These are phyloP conservation scores for Clarireedia paspali DNA, from an alignment of 2,329 filamentous ascomycete genomes.

Conservation along the genomic window DNA sequence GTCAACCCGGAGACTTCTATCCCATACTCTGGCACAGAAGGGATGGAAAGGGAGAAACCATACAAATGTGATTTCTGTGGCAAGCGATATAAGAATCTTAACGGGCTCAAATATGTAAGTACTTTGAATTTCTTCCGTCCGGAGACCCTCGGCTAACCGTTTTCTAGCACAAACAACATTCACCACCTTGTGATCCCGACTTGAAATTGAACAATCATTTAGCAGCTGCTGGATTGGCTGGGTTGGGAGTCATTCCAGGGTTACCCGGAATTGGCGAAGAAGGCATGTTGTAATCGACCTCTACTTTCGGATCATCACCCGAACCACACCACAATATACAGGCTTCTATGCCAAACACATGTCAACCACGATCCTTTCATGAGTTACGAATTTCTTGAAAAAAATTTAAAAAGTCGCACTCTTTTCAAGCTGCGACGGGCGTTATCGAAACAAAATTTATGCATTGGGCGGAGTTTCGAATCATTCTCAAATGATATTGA, in stretches of 20 bases:
- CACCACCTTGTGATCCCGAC: conserved; percentile 83
- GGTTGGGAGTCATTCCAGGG: conserved; percentile 31
- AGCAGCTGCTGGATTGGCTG: conserved; percentile 25
- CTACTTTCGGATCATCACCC: conserved; percentile 1
- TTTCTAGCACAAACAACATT: conserved; percentile 65
- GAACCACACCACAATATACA: conserved; percentile 1
- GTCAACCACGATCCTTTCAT: conserved; percentile 1
- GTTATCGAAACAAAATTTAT: conserved; percentile 14
- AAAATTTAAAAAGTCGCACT: neutral
- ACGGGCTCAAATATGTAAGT: conserved; percentile 88
- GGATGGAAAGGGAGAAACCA: conserved; percentile 99
- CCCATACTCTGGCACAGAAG: conserved; percentile 89
- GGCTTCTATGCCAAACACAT: conserved; percentile 6
- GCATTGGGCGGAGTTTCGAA: conserved; percentile 27
- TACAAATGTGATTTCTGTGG: conserved; percentile 96
- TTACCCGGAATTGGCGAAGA: conserved; percentile 49
- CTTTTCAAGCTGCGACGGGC: neutral
- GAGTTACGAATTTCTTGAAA: conserved; percentile 1
- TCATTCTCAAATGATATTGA: conserved; percentile 14
- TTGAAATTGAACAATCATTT: conserved; percentile 41
- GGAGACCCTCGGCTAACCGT: conserved; percentile 28
- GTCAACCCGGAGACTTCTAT: conserved; percentile 92
- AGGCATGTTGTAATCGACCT: conserved; percentile 32
- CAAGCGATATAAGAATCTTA: conserved; percentile 98
- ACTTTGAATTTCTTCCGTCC: neutral